Evolutionary conservation across 208 protist species (phyloP), one percentile per base, ranked within the genome.

Genomic region (Acanthamoeba healyi): DNA sequence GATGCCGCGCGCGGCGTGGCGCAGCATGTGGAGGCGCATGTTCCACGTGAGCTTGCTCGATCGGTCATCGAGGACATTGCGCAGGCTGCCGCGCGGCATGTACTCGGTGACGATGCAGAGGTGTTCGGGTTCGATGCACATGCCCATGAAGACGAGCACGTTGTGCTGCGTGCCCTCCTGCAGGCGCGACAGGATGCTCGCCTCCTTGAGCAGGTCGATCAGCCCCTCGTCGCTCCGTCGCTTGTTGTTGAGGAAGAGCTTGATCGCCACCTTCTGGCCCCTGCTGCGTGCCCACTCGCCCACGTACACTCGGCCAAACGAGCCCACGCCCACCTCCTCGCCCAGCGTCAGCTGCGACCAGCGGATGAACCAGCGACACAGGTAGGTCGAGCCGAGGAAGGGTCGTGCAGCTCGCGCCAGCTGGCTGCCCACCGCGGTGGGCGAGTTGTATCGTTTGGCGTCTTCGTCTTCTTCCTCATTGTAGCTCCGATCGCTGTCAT

Each of bases 91-190:
- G n/a, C 88, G 17, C 29, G 22, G 15, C 61, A 93, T 29, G 36
- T 44, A 81, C 88, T 93, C 88, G 0, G 88, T 82, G 26, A 93
- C 67, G 10, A 93, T 93, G 40, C 88, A 81, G 61, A 93, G 42
- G 46, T 51, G 46, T 51, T 0, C 17, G 46, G 10, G 46, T 51
- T 10, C 17, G 46, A 19, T 58, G 51, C n/a, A n/a, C 51, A 22
- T 58, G 26, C 51, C 51, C 19, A 58, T 58, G 51, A 58, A 58
- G 51, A 26, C 51, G 51, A 22, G 19, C 14, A 19, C 7, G 51
- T 58, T 58, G 51, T 12, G 51, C 6, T 58, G 51, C n/a, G n/a
- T n/a, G n/a, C n/a, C n/a, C n/a, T n/a, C n/a, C 19, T 22, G 51
- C 0, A 58, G 51, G 51, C 19, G 19, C 19, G 51, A 58, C 19